phyloP scores from a whole-genome alignment of 495 filamentous ascomycete species.

The Paragyromitra xinjiangensis region DNA sequence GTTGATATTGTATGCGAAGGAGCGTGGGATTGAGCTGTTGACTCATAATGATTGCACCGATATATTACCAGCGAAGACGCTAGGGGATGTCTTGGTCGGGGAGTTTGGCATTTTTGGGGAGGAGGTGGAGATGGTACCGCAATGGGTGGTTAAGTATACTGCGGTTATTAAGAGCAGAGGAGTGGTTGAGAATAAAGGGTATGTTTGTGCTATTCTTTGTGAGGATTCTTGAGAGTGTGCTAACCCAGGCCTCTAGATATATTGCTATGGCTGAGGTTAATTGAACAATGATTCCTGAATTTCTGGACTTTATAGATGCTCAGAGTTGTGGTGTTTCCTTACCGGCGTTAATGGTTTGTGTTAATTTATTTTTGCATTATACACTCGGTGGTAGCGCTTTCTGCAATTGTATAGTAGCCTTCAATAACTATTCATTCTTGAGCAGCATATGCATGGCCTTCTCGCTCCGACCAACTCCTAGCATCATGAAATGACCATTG shows the following conservation, averaged over 20 bases:
- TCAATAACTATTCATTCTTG: not conserved
- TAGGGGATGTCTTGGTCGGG: conserved; percentile 80
- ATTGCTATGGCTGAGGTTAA: conserved; percentile 55
- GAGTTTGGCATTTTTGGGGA: conserved; percentile 55
- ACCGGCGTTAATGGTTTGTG: conserved; percentile 34
- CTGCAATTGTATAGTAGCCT: conserved; percentile 18
- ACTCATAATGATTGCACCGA: conserved; percentile 96
- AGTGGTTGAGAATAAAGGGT: conserved; percentile 97
- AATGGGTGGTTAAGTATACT: conserved; percentile 98
- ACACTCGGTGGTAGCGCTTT: conserved; percentile 9
- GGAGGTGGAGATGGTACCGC: conserved; percentile 76
- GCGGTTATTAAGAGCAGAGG: conserved; percentile 96
- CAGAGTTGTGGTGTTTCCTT: conserved; percentile 23
- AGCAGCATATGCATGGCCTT: not conserved
- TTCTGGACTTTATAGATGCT: not conserved
- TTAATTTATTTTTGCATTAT: conserved; percentile 5
- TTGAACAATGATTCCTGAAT: not conserved
- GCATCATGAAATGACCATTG: not conserved
- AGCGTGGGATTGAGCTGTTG: conserved; percentile 83
- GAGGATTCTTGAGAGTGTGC: not conserved
- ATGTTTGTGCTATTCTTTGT: conserved; percentile 56
- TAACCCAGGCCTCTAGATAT: conserved; percentile 48
- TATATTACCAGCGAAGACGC: conserved; percentile 83
- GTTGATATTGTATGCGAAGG: conserved; percentile 82
- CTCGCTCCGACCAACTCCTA: not conserved